Percentiles rank a stretch among this genome's conserved stretches.
phyloP scores from a whole-genome alignment of 805 yeast genomes.

The Allodekkera sacchari region DNA sequence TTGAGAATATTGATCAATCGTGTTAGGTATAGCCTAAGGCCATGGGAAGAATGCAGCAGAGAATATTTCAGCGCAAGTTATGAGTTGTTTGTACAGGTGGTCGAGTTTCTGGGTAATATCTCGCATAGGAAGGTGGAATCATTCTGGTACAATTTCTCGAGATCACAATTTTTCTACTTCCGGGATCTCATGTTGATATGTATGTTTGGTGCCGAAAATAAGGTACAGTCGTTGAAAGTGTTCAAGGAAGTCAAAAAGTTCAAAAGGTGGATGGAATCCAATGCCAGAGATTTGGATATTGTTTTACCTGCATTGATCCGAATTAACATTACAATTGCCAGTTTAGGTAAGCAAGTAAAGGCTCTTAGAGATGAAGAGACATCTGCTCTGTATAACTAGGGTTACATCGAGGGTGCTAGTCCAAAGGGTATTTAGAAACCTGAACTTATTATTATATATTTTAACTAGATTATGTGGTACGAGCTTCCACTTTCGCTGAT shows the following conservation, averaged over 20 bases:
- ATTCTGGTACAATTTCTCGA: constrained; percentile 7
- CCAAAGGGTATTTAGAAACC: no score
- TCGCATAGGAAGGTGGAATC: constrained; percentile 3
- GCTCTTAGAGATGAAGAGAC: constrained; percentile 3
- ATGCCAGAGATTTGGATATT: constrained; percentile 6
- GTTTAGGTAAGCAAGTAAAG: constrained; percentile 7
- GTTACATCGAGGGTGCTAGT: no score
- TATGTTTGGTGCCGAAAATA: constrained; percentile 6
- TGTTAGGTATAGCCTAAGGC: background rate
- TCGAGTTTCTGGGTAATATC: constrained; percentile 1
- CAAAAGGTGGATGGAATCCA: constrained; percentile 6
- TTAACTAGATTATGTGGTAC: no score
- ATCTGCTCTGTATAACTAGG: constrained; percentile 3
- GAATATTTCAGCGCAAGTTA: constrained; percentile 3
- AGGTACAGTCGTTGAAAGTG: constrained; percentile 5
- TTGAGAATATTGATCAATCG: constrained; percentile 4
- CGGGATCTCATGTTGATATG: constrained; percentile 5
- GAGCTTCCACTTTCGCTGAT: no score
- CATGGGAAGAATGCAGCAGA: constrained; percentile 3
- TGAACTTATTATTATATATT: no score
- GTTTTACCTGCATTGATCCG: constrained; percentile 5
- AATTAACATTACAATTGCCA: constrained; percentile 6
- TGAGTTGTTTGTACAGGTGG: constrained; percentile 2
- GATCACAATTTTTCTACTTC: constrained; percentile 6
- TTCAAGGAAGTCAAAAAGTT: constrained; percentile 5